Base-by-base conservation (phyloP, 306 rosid species). In the Pterocarpus macrocarpus region DNA sequence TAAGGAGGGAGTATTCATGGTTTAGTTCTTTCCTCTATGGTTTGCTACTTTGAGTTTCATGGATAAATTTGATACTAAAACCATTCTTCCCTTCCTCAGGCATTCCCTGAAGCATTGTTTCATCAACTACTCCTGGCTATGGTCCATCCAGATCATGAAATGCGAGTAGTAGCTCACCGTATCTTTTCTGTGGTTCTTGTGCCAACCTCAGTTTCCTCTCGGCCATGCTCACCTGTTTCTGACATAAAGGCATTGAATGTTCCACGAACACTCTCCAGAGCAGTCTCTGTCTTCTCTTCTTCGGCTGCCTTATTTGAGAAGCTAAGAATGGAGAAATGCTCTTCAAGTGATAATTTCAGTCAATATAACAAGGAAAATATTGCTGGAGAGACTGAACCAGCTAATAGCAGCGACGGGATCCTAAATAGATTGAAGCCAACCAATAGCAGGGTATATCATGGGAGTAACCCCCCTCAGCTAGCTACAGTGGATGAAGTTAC, bases 111-210 rank as follows among this genome's bases (percentile, higher is more conserved):
- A 88, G 92, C 97, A 67, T 84, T 96, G 90, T 90, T 93, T 87
- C 96, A 96, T 86, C 99, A 96, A 71, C 83, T 96, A 78, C 92
- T 92, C 79, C 89, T 71, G 50, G 94, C 92, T 76, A 96, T 96
- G 98, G 91, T 90, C 87, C 98, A 96, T 80, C 93, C 92, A 58
- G 99, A 96, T 86, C 94, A 92, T 74, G 99, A 93, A 89, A 90
- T 91, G 52, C 92, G 94, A 81, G 90, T 82, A 39, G 91, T 91
- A 68, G 97, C 98, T 50, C 99, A 96, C 78, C 90, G 94, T 38
- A 87, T 96, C 55, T 93, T 93, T 85, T 90, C 98, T 47, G 92
- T 92, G 44, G 91, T 90, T 88, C 94, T 93, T 79, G 97, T 95
- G 43, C 99, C 97, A 76, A 79, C 92, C 56, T 90, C 95, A 43